Conservation (phyloP, 768 basidiomycete species). For the Auricularia auricula-judae region DNA sequence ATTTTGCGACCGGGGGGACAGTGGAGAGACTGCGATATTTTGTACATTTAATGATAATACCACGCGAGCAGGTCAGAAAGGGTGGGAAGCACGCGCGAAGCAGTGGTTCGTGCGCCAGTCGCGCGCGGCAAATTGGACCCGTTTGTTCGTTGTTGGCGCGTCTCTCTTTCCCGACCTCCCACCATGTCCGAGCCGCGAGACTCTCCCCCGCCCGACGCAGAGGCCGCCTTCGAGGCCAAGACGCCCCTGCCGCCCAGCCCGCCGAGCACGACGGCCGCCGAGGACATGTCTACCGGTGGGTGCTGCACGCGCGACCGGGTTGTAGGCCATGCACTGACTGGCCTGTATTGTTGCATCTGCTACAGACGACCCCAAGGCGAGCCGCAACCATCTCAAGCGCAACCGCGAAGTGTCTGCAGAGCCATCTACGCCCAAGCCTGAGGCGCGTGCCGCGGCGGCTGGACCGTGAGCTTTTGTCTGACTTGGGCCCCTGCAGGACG, state of each 20-base stretch:
- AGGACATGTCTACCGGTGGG: background rate
- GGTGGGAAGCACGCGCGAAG: too few relatives aligned
- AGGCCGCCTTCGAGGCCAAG: background rate
- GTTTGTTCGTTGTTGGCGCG: background rate
- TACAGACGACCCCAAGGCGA: background rate
- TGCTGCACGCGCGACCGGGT: background rate
- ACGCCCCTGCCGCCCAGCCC: background rate
- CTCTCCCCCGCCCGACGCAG: background rate
- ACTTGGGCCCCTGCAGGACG: background rate
- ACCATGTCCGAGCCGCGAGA: background rate
- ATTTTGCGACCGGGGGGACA: background rate
- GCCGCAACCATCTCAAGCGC: background rate
- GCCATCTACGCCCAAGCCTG: background rate
- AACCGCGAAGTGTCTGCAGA: background rate
- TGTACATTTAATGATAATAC: too few relatives aligned
- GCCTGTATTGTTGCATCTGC: background rate
- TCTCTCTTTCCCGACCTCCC: background rate
- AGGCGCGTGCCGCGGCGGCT: background rate
- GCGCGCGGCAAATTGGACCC: background rate
- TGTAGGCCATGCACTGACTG: background rate
- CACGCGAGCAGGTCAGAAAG: too few relatives aligned
- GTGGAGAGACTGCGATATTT: slow-evolving; percentile 4
- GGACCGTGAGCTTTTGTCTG: background rate
- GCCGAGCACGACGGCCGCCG: background rate
- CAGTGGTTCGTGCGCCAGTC: background rate